Conservation (phyloP, 129 eudicot species). For the Deinandra increscens region DNA sequence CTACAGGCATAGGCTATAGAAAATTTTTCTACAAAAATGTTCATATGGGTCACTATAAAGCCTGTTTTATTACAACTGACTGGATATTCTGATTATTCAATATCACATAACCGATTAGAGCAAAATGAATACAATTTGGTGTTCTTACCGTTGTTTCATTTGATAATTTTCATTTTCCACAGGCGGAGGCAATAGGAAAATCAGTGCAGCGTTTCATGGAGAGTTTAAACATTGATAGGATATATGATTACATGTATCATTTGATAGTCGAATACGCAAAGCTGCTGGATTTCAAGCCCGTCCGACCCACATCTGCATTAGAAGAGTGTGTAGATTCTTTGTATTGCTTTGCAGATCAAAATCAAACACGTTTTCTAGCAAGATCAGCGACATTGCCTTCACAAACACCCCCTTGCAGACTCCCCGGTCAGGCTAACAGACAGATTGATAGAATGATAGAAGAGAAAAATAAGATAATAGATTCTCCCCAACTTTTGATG, state of each 20-base stretch:
- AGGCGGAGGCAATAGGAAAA: slow-evolving; percentile 78
- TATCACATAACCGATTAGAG: too few relatives aligned
- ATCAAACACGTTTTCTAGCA: slow-evolving; percentile 47
- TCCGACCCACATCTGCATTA: slow-evolving; percentile 51
- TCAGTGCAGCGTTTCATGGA: slow-evolving; percentile 67
- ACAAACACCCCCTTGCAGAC: slow-evolving; percentile 54
- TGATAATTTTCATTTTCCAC: slow-evolving; percentile 10
- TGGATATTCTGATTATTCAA: too few relatives aligned
- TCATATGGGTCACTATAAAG: too few relatives aligned
- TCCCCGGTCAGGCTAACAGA: slow-evolving; percentile 34
- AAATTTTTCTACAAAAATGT: too few relatives aligned
- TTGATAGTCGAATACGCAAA: slow-evolving; percentile 59
- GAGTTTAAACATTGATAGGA: slow-evolving; percentile 57
- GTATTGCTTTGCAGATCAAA: slow-evolving; percentile 73
- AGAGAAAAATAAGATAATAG: slow-evolving; percentile 39
- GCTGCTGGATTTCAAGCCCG: slow-evolving; percentile 60
- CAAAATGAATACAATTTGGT: neutral
- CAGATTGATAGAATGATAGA: slow-evolving; percentile 37
- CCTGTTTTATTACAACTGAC: too few relatives aligned
- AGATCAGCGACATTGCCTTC: slow-evolving; percentile 58
- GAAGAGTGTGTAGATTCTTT: slow-evolving; percentile 61
- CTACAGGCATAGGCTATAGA: too few relatives aligned
- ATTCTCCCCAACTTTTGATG: slow-evolving; percentile 34
- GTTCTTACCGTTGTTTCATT: neutral
- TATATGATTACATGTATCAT: slow-evolving; percentile 88